Conservation (phyloP, 805 yeast genomes). For the Teunomyces cretensis region DNA sequence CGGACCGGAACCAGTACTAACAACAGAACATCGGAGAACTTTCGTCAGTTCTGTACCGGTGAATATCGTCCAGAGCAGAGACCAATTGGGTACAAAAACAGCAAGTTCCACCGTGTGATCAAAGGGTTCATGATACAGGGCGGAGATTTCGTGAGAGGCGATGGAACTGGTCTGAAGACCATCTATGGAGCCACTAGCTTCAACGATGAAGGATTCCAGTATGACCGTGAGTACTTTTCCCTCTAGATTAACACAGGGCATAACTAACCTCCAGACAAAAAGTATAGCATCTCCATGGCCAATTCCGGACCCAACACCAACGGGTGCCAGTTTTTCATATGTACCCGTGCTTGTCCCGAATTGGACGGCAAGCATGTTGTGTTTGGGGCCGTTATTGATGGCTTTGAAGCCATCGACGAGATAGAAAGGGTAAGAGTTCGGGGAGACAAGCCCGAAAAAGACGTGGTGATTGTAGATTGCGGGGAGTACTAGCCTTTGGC, state of each 20-base stretch:
- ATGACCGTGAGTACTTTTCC: constrained; percentile 18
- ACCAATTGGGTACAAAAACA: constrained; percentile 46
- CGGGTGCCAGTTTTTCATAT: constrained; percentile 48
- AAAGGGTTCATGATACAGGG: constrained; percentile 46
- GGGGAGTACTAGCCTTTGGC: constrained; percentile 8
- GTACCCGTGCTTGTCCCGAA: constrained; percentile 30
- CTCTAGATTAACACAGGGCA: too few species aligned
- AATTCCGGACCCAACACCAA: constrained; percentile 46
- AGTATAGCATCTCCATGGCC: constrained; percentile 36
- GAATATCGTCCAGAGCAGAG: constrained; percentile 36
- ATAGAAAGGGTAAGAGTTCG: constrained; percentile 15
- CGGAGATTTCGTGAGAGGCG: constrained; percentile 46
- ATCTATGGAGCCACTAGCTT: constrained; percentile 43
- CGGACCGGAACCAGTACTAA: too few species aligned
- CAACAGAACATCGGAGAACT: constrained; percentile 45
- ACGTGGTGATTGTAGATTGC: constrained; percentile 7
- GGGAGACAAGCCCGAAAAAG: constrained; percentile 4
- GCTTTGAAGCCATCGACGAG: constrained; percentile 29
- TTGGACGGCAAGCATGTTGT: constrained; percentile 51
- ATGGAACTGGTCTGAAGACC: constrained; percentile 44
- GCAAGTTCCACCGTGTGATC: constrained; percentile 41
- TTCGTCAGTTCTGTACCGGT: constrained; percentile 54
- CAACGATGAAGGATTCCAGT: constrained; percentile 43
- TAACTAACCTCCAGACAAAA: constrained; percentile 17
- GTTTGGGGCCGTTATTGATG: constrained; percentile 49